Conservation (phyloP, 768 basidiomycete species). For the Russula sp. region DNA sequence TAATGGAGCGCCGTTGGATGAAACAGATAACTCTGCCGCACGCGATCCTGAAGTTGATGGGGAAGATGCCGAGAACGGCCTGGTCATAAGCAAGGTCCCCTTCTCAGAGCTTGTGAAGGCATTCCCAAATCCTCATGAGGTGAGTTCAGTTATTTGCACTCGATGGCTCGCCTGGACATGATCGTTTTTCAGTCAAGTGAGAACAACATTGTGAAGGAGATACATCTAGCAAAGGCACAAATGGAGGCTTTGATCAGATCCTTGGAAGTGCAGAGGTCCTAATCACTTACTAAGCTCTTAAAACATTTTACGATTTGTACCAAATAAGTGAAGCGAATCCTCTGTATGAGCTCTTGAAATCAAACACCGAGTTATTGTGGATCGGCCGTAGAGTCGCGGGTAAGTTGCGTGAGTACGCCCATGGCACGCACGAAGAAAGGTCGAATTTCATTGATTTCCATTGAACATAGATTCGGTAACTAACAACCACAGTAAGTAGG, state of each 20-base stretch:
- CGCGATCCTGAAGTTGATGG: conserved; percentile 58
- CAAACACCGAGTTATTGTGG: conserved; percentile 6
- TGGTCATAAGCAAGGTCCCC: conserved; percentile 62
- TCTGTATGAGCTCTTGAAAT: background rate
- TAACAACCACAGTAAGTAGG: conserved; percentile 29
- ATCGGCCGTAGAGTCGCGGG: conserved; percentile 24
- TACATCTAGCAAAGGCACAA: conserved; percentile 46
- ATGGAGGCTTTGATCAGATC: conserved; percentile 36
- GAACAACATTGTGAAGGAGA: conserved; percentile 57
- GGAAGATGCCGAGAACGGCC: conserved; percentile 46
- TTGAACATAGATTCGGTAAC: conserved; percentile 79
- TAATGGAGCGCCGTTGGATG: conserved; percentile 44
- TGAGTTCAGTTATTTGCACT: conserved; percentile 33
- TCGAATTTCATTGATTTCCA: conserved; percentile 93
- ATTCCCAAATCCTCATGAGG: conserved; percentile 70
- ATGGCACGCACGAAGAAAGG: conserved; percentile 85
- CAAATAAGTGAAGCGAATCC: background rate
- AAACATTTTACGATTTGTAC: background rate
- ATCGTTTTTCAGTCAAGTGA: conserved; percentile 55
- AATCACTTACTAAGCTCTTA: background rate
- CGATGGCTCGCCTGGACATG: conserved; percentile 3
- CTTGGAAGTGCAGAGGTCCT: conserved; percentile 28
- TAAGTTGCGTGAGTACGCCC: conserved; percentile 60
- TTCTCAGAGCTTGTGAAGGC: conserved; percentile 64
- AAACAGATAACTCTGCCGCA: conserved; percentile 46